Percentiles rank a stretch among this genome's conserved stretches.
phyloP scores from a whole-genome alignment of 345 rosid species.

The Arabidopsis arenosa region DNA sequence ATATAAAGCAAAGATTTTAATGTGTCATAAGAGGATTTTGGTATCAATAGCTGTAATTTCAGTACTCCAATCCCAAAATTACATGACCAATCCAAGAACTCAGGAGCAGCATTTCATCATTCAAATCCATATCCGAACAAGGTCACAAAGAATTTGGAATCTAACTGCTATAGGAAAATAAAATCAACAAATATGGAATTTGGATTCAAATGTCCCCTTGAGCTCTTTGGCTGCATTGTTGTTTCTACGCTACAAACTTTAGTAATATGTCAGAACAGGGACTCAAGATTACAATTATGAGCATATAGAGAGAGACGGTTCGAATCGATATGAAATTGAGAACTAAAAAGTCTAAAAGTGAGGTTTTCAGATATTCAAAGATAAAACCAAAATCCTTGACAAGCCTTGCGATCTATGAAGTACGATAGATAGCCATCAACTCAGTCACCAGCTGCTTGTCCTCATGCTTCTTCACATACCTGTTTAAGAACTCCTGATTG shows the following conservation, averaged over 20 bases:
- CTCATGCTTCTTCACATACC: neutral
- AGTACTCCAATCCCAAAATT: neutral
- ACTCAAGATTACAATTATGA: neutral
- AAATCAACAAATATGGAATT: too few relatives aligned
- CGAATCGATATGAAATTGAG: neutral
- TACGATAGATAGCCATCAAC: slow-evolving; percentile 9
- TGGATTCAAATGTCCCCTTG: too few relatives aligned
- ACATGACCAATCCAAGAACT: slow-evolving; percentile 4
- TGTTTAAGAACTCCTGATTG: slow-evolving; percentile 9
- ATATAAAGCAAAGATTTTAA: neutral
- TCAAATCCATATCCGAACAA: neutral
- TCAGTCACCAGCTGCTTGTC: slow-evolving; percentile 14
- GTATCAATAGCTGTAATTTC: neutral
- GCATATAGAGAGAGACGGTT: neutral
- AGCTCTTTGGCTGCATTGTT: too few relatives aligned
- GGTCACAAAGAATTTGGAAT: neutral
- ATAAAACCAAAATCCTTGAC: neutral
- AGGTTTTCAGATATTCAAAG: neutral
- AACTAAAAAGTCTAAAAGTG: neutral
- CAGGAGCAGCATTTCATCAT: neutral
- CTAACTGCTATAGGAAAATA: neutral
- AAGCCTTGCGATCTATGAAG: neutral
- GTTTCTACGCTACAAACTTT: too few relatives aligned
- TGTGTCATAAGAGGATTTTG: neutral
- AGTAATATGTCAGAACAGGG: neutral